Evolutionary conservation across 768 basidiomycete genomes (phyloP).

Genomic region (Royoungia palumana): DNA sequence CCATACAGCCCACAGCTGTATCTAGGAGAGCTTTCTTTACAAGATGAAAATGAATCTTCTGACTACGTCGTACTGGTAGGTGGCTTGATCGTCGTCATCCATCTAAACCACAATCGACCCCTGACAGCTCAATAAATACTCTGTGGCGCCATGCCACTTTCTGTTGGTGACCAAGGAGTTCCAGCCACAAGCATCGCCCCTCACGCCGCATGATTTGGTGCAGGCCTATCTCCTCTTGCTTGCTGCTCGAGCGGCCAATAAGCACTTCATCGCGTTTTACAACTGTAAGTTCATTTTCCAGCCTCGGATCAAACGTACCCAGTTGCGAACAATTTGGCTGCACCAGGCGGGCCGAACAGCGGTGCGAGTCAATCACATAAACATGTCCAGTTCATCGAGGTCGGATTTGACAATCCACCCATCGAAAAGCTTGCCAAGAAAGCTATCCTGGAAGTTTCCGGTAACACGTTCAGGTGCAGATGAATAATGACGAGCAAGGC

Average conservation of each 20-base stretch:
- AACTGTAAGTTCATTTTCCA: constrained; percentile 58
- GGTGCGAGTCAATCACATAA: constrained; percentile 92
- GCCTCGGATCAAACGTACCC: neutral
- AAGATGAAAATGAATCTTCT: constrained; percentile 48
- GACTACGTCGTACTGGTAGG: constrained; percentile 71
- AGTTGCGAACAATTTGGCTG: neutral
- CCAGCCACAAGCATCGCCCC: constrained; percentile 73
- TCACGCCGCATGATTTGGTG: constrained; percentile 75
- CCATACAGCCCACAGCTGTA: constrained; percentile 78
- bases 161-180: constrained; percentile 85
- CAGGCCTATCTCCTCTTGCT: constrained; percentile 71
- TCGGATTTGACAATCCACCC: constrained; percentile 64
- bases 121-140: constrained; percentile 78
- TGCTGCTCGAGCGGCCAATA: constrained; percentile 60
- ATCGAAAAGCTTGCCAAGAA: constrained; percentile 66
- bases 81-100: neutral
- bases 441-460: constrained; percentile 48
- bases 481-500: neutral
- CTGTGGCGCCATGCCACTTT: constrained; percentile 81
- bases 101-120: constrained; percentile 2
- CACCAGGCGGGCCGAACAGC: constrained; percentile 65
- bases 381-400: constrained; percentile 83
- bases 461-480: constrained; percentile 6
- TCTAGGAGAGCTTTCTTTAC: constrained; percentile 61
- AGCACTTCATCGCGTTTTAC: constrained; percentile 78